phyloP scores from a whole-genome alignment of 2,329 filamentous ascomycete species.

The Verticillium longisporum region DNA sequence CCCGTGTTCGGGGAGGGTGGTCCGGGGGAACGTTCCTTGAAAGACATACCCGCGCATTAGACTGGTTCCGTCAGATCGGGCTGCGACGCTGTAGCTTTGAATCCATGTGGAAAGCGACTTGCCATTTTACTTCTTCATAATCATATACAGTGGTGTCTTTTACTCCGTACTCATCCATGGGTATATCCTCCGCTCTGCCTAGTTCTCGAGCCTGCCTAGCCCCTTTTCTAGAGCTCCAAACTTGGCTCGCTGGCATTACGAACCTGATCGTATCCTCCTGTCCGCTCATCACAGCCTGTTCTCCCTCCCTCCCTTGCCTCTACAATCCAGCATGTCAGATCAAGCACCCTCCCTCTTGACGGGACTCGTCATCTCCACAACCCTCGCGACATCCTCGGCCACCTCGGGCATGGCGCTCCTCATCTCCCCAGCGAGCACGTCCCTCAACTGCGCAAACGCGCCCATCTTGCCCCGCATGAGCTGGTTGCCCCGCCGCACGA shows the following conservation, averaged over 20 bases:
- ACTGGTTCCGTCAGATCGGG: neutral
- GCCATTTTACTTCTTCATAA: neutral
- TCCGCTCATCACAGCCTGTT: too few relatives aligned
- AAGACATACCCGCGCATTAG: neutral
- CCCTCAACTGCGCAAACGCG: conserved; percentile 55
- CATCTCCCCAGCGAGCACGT: conserved; percentile 55
- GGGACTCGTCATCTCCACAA: conserved; percentile 36
- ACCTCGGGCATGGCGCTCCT: conserved; percentile 53
- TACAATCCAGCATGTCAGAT: too few relatives aligned
- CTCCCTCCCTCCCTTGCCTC: too few relatives aligned
- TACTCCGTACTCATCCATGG: neutral
- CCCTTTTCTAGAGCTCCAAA: too few relatives aligned
- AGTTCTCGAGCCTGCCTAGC: too few relatives aligned
- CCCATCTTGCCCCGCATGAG: conserved; percentile 57
- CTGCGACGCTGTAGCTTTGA: neutral
- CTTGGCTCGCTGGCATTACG: too few relatives aligned
- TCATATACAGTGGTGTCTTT: neutral
- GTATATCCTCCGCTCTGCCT: neutral
- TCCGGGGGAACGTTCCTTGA: neutral
- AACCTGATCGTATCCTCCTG: too few relatives aligned
- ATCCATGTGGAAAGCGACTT: neutral
- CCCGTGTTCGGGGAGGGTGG: neutral
- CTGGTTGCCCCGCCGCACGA: conserved; percentile 60
- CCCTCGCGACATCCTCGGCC: conserved; percentile 40
- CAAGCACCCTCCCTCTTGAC: conserved; percentile 4